Base-by-base conservation (phyloP, 2,329 filamentous ascomycete genomes). In the Colletotrichum sp. region DNA sequence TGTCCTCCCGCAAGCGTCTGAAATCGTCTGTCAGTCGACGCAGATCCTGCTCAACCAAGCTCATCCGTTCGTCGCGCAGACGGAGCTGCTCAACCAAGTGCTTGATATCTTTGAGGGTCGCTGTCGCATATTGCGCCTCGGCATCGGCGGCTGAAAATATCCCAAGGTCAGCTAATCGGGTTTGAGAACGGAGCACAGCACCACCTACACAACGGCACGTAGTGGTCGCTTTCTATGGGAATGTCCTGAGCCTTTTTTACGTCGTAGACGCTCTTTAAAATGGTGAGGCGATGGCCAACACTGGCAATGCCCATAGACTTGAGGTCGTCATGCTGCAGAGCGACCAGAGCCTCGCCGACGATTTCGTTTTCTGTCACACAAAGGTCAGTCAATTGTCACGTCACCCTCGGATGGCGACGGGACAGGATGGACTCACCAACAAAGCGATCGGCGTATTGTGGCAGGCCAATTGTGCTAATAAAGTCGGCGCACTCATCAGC, bases 191-290 rank as follows among this genome's bases (percentile, higher is more conserved):
- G 39, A 78, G 63, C 78, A 66, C 55, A 34, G 69, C 57, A 18
- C 34, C 64, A 88, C 94, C 81, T 93, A 98, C 96, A 97, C 67
- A 97, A 89, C 49, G 97, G 97, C 68, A 98, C 91, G 84, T 98
- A 99, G 84, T 99, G 95, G 81, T 98, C 96, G 77, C 94, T 93
- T 82, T 99, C 96, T 80, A 98, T 91, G 18, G 95, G 94, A 76
- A 99, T 92, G 81, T 98, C 96, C 82, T 98, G 96, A 78, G 95
- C 95, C 84, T 96, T 94, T 87, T 99, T 99, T 82, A 97, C 93
- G 82, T 99, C 96, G 86, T 98, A 99, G 71, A 99, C 96, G 81
- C 93, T 96, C 87, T 98, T 99, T 75, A 99, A 90, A 74, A 99
- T 98, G 26, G 96, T 98, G 81, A 99, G 89, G 76, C 97, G 93